Base-by-base conservation (phyloP, 2,329 filamentous ascomycete genomes). In the Pseudogymnoascus sp. region DNA sequence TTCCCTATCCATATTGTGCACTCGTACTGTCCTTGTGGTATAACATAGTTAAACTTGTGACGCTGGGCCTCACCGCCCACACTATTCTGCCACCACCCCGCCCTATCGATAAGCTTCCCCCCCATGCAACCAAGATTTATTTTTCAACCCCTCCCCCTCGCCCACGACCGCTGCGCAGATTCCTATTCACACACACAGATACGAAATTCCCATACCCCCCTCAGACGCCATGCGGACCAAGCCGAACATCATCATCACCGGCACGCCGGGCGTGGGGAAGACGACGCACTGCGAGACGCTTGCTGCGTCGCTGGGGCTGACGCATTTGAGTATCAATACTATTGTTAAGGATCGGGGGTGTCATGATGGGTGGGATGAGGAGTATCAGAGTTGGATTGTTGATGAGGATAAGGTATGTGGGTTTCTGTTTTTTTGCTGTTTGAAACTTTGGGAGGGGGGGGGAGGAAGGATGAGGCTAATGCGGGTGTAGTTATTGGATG, bases 191-290 rank as follows among this genome's bases (percentile, higher is more conserved):
- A 31, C 34, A 23, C 50, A 23, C 50, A 62, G 14, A 63, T 21
- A 60, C 18, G 36, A 53, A 53, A 28, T 7, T 21, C 36, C 36
- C 18, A 42, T 56, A 61, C 10, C 5, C 10, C 10, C 25, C 25
- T 34, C 21, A 21, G 53, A 34, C 61, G 77, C 69, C 63, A 77
- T 79, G 73, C 79, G 85, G 69, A 78, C 74, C 31, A 77, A 78
- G 66, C 95, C 95, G 31, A 99, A 97, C 76, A 91, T 99, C 71
- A 89, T 99, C 69, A 83, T 99, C 68, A 97, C 95, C 42, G 95
- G 95, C 67, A 99, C 95, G 18, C 95, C 95, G 0, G 95, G 95
- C 63, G 91, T 96, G 28, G 95, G 95, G 72, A 99, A 99, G 79
- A 96, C 93, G 16, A 96, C 90, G 6, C 93, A 96, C 75, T 91